phyloP scores from a whole-genome alignment of 441 rosid genomes.

The Aleurites moluccanus region DNA sequence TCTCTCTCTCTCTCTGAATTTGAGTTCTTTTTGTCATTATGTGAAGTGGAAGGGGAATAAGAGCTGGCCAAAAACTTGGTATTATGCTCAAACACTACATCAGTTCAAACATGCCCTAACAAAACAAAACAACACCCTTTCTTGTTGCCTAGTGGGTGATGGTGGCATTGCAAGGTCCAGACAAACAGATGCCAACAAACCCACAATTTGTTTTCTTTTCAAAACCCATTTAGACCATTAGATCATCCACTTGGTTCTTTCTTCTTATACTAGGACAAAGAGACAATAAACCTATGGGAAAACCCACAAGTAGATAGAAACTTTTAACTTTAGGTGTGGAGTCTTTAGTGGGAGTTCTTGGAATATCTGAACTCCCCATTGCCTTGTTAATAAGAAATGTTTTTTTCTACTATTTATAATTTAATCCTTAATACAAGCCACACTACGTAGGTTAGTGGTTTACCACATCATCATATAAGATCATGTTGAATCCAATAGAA shows the following conservation, averaged over 20 bases:
- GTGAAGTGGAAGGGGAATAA: conserved; percentile 52
- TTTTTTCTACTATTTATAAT: not conserved
- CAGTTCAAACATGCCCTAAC: conserved; percentile 51
- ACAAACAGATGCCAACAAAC: conserved; percentile 41
- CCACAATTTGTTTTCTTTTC: conserved; percentile 37
- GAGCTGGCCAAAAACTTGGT: conserved; percentile 51
- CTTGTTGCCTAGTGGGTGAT: conserved; percentile 57
- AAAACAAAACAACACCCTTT: conserved; percentile 50
- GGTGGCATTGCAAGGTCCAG: conserved; percentile 38
- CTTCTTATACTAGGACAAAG: conserved; percentile 35
- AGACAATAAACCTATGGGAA: conserved; percentile 29
- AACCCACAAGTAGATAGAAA: conserved; percentile 33
- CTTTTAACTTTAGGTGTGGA: conserved; percentile 31
- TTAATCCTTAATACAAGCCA: conserved; percentile 5
- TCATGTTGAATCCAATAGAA: conserved; percentile 16
- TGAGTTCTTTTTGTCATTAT: conserved; percentile 31
- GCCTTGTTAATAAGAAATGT: not conserved
- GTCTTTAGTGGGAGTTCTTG: conserved; percentile 24
- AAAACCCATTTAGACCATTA: conserved; percentile 13
- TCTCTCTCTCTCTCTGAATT: conserved; percentile 11
- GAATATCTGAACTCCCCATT: conserved; percentile 17
- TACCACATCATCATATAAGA: conserved; percentile 31
- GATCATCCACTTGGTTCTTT: conserved; percentile 38
- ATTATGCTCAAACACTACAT: conserved; percentile 30
- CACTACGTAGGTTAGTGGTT: conserved; percentile 22